Base-by-base conservation (phyloP, 2,329 filamentous ascomycete species). In the Fulvia fulva region DNA sequence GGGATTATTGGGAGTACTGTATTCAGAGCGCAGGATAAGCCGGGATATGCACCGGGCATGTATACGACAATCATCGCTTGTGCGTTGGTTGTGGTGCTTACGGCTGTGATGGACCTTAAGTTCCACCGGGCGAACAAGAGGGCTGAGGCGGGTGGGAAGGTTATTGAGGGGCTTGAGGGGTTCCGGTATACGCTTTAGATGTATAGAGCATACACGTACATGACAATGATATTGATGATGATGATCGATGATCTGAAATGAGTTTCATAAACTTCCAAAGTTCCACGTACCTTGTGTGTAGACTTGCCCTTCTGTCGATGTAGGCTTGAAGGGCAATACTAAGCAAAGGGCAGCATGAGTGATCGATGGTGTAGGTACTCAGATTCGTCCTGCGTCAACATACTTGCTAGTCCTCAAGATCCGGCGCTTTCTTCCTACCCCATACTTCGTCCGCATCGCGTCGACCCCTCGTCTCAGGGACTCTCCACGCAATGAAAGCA, bases 401-500 rank as follows among this genome's bases (percentile, higher is more conserved):
- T n/a, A n/a, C n/a, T n/a, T 41, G 14, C 47, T 50, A 65, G 55
- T 66, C 64, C 46, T 66, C 62, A 14, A 63, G 46, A 12, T 52
- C 57, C 1, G 37, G 51, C 14, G 59, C 57, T 56, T 69, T 77
- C 44, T 78, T 79, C 57, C 90, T 80, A 0, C 89, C 90, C 92
- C 92, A 97, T n/a, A 96, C 91, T 71, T 96, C 92, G 68, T 96
- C 90, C 0, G 83, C 86, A 68, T 88, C 87, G 69, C 83, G 86
- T 80, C 90, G 96, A 2, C 90, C 92, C 68, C 86, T 90, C 0
- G 92, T 96, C 77, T 97, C 93, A 0, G 93, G 93, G 19, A 97
- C 90, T 25, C 59, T 67, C 76, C 80, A 83, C 8, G 79, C 78
- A 23, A 97, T 86, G 71, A 97, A 96, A 0, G 81, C 60, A 0